phyloP scores from a whole-genome alignment of 2,329 filamentous ascomycete species.

The Claviceps sp. region DNA sequence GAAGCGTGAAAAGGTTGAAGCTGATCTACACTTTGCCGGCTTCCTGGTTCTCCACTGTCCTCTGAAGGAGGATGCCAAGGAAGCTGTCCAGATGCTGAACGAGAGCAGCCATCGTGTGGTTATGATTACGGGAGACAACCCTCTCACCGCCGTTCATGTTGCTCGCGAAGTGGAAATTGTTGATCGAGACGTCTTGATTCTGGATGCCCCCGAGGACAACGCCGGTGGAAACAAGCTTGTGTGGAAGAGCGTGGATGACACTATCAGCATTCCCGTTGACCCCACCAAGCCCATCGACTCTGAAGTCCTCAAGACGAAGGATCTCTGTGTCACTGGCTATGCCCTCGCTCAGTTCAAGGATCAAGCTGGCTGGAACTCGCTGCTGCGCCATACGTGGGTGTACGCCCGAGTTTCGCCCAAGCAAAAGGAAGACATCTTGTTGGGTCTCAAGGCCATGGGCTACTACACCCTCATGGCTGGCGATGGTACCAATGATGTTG shows the following conservation, averaged over 20 bases:
- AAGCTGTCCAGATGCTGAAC: constrained; percentile 91
- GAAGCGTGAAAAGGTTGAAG: constrained; percentile 85
- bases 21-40: constrained; percentile 74
- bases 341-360: constrained; percentile 80
- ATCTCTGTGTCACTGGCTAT: constrained; percentile 92
- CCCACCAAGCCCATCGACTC: constrained; percentile 67
- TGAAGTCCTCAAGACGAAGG: constrained; percentile 70
- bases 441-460: constrained; percentile 88
- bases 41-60: constrained; percentile 94
- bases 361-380: constrained; percentile 58
- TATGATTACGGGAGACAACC: constrained; percentile 99
- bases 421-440: constrained; percentile 97
- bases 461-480: constrained; percentile 99
- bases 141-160: constrained; percentile 89
- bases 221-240: constrained; percentile 67
- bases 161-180: constrained; percentile 95
- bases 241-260: constrained; percentile 93
- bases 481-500: constrained; percentile 96
- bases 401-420: constrained; percentile 97
- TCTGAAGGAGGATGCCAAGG: constrained; percentile 89
- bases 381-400: constrained; percentile 88
- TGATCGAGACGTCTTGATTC: constrained; percentile 83
- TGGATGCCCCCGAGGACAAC: constrained; percentile 89
- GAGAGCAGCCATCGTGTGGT: constrained; percentile 97
- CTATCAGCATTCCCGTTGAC: constrained; percentile 72